Base-by-base conservation (phyloP, 805 yeast genomes). In the Torulaspora maleeae region DNA sequence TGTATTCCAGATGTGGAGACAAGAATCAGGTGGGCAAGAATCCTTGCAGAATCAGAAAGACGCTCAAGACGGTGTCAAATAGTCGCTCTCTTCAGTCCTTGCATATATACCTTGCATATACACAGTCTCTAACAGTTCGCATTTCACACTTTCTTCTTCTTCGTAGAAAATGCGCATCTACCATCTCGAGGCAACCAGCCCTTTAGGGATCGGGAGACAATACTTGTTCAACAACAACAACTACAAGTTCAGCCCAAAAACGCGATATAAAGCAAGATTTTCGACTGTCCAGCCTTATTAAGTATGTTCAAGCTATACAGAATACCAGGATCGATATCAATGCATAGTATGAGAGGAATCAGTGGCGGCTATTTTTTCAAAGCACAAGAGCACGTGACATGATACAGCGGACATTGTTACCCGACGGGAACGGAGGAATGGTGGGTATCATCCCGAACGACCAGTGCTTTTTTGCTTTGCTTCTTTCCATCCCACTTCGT, bases 1-100 rank as follows among this genome's bases (percentile, higher is more conserved):
- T 12, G 40, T 45, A 11, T 38, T 41, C 25, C 45, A 45, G 24
- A 22, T 42, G 38, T 45, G 49, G 49, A 36, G 39, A n/a, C 44
- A 36, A 36, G 48, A 39, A 24, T 35, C 34, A 25, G 13, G 20
- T 6, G 20, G 27, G n/a, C 6, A 40, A 35, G 37, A 39, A 17
- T 15, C 24, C 13, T 8, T 25, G 20, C 37, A 27, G 13, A 25
- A 25, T 8, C 35, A 29, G 17, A 5, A 12, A 4, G 13, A 5
- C 20, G 8, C 22, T 9, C 12, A 32, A 8, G 20, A 32, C 5
- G 7, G 4, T 4, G 12, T 10, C 10, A 16, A 16, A 16, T 32
- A 32, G n/a, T 15, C 2, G 17, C 16, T 17, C 30, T 6, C n/a
- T 32, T 15, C 22, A 32, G 3, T 8, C 20, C 6, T 30, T 13